A percentile compares a stretch with the other conserved stretches of the same genome.
Conservation (phyloP, 2,329 filamentous ascomycete genomes). For the Nemania diffusa region DNA sequence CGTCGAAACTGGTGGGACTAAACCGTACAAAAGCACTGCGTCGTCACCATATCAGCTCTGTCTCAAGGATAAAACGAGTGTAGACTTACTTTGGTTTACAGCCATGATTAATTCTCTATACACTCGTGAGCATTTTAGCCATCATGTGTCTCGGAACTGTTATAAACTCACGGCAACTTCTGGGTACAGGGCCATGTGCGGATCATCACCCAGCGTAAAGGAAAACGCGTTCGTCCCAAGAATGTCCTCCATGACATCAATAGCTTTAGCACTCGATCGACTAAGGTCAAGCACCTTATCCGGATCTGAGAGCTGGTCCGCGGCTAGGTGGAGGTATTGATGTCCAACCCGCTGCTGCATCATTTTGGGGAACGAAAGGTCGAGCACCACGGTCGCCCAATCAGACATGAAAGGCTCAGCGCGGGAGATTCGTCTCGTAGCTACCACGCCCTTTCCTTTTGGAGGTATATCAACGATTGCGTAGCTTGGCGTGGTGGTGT, state of each 20-base stretch:
- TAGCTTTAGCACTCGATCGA: slow-evolving; percentile 42
- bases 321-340: slow-evolving; percentile 46
- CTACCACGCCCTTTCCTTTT: slow-evolving; percentile 51
- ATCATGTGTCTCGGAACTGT: neutral
- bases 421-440: slow-evolving; percentile 47
- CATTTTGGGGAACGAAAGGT: slow-evolving; percentile 47
- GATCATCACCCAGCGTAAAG: slow-evolving; percentile 41
- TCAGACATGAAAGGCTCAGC: slow-evolving; percentile 53
- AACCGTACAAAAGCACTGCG: slow-evolving; percentile 50
- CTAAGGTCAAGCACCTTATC: slow-evolving; percentile 45
- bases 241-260: slow-evolving; percentile 50
- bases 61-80: neutral
- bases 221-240: slow-evolving; percentile 52
- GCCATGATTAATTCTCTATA: slow-evolving; percentile 49
- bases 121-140: slow-evolving; percentile 25
- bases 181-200: slow-evolving; percentile 44
- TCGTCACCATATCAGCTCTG: slow-evolving; percentile 17
- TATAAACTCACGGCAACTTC: slow-evolving; percentile 39
- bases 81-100: slow-evolving; percentile 51
- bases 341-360: slow-evolving; percentile 47
- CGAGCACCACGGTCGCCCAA: slow-evolving; percentile 48
- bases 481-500: slow-evolving; percentile 37
- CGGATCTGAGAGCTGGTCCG: slow-evolving; percentile 45
- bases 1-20: slow-evolving; percentile 42
- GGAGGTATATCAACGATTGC: slow-evolving; percentile 46